Base-by-base conservation (phyloP, 2,329 filamentous ascomycete species). In the Bretziella fagacearum region DNA sequence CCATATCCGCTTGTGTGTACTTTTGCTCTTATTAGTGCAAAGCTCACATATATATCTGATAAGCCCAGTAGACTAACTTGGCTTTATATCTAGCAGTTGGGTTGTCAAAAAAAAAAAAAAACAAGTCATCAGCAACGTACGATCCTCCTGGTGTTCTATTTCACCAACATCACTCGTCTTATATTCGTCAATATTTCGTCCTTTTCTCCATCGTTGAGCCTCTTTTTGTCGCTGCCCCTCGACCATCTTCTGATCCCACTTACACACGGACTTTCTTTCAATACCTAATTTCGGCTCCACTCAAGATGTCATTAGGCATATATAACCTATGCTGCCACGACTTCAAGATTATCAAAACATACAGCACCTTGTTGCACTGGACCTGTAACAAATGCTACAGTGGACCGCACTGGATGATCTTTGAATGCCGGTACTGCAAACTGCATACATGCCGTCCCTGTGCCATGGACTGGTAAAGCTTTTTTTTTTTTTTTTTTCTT, bases 401-500 rank as follows among this genome's bases (percentile, higher is more conserved):
- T 2, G 76, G 75, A 2, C 76, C 76, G 44, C 70, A 76, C 59
- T 80, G 74, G 73, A 71, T 71, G 61, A 81, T 81, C 56, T 80
- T 72, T 53, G 74, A 81, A 59, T 81, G 77, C 63, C 65, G 69
- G 51, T 78, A 77, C 58, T 81, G 77, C 69, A 76, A 77, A 58
- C 62, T 78, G 44, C 75, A 80, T 61, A 68, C 72, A 26, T 81
- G 77, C 59, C 67, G 74, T 44, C 61, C 66, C 25, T 80, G 77
- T 57, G 67, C 68, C 42, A 63, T 71, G 48, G 53, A 56, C 41
- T 39, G 22, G n/a, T 26, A 17, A 17, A 27, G 10, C 23, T 25
- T 25, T 27, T 13, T 5, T 6, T 10, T 13, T n/a, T 25, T n/a
- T 35, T 25, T 25, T 22, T 45, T 25, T 36, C n/a, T 33, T 20